Evolutionary conservation across 1,284 basidiomycete genomes (phyloP).

Genomic region (Leccinum pallidistipes): DNA sequence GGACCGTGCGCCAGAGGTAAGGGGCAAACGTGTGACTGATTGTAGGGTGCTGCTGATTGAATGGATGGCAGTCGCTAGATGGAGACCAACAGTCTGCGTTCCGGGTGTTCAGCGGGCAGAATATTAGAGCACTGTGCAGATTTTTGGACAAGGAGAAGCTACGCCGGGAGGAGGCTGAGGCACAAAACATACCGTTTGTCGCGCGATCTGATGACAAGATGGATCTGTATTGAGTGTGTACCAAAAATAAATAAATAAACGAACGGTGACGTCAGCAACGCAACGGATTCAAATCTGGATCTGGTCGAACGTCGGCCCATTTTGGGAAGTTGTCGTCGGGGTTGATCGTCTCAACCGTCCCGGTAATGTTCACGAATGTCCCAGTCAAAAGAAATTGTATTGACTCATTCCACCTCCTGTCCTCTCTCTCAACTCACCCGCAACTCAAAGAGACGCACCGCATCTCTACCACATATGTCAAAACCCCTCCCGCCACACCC

Average conservation of each 20-base stretch:
- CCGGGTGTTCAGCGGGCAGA: slow-evolving; percentile 80
- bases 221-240: slow-evolving; percentile 48
- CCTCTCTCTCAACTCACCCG: slow-evolving; percentile 20
- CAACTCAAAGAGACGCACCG: slow-evolving; percentile 28
- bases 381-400: background rate
- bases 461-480: slow-evolving; percentile 37
- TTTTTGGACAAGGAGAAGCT: slow-evolving; percentile 67
- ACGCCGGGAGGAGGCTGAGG: slow-evolving; percentile 56
- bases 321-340: slow-evolving; percentile 10
- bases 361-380: slow-evolving; percentile 4
- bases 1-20: slow-evolving; percentile 70
- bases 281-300: slow-evolving; percentile 10
- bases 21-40: slow-evolving; percentile 11
- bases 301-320: slow-evolving; percentile 3
- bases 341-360: slow-evolving; percentile 9
- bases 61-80: slow-evolving; percentile 43
- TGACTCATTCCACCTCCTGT: slow-evolving; percentile 34
- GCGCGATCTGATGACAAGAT: slow-evolving; percentile 60
- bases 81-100: slow-evolving; percentile 71
- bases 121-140: slow-evolving; percentile 61
- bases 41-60: slow-evolving; percentile 10
- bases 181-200: slow-evolving; percentile 54
- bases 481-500: slow-evolving; percentile 24
- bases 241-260: slow-evolving; percentile 3
- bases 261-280: slow-evolving; percentile 20